Evolutionary conservation across 2,329 filamentous ascomycete species (phyloP), one percentile per base, ranked within the genome.

Genomic region (Cladophialophora carrionii): DNA sequence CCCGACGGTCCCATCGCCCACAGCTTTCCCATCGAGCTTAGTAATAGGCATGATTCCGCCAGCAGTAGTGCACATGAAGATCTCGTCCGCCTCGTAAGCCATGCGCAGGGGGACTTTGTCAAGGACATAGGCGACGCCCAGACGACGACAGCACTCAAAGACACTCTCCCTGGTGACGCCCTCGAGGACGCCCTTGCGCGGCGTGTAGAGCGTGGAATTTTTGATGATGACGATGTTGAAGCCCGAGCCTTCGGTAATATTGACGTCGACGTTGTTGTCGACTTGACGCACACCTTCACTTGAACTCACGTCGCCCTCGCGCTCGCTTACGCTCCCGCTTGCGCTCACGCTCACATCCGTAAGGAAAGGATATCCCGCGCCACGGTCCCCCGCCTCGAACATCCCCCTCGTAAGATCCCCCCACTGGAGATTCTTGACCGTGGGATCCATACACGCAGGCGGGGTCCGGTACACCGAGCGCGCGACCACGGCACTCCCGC

Each of bases 41-140:
- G 80, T 82, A 24, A 84, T 82, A 0, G 82, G 82, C 82, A 84
- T 84, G 3, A 84, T 77, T 0, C 82, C 82, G 1, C 82, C 82
- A 0, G 82, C 82, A 14, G 82, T 84, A 0, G 82, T 84, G 65
- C 77, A 83, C 81, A 83, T 83, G 32, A 84, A 79, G 4, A 83
- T 76, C 73, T 84, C 82, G 62, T 84, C 82, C 0, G 74, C 73
- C 6, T 77, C 57, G 54, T 82, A 83, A 0, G 73, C 76, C 41
- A 75, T 9, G 14, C 37, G 37, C 17, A 43, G 14, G 37, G 37
- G 37, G 37, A 43, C 37, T 14, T 80, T 75, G 0, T 81, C 73
- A 0, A 81, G 80, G 3, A 83, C 79, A 29, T 75, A 64, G 20
- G 9, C 0, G 69, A 82, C 78, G 31, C 79, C 60, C 3, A 74